Base-by-base conservation (phyloP, 345 rosid genomes). In the Salix purpurea region DNA sequence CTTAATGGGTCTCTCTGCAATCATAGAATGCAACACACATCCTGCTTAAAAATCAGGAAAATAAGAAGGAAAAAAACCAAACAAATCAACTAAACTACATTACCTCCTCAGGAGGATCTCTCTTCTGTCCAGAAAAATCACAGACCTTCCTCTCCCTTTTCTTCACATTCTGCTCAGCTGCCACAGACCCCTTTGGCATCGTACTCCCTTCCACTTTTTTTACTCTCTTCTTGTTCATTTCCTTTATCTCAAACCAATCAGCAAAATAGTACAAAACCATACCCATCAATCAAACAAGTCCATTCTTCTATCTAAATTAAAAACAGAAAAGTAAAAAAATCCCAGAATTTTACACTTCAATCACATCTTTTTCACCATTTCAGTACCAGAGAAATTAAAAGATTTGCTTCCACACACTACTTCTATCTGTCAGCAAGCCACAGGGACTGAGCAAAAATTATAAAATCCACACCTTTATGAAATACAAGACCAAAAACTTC, bases 1-100 rank as follows among this genome's bases (percentile, higher is more conserved):
- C 98, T 89, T 67, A 94, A 83, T 7, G 99, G 88, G 64, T 96
- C 99, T 91, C 99, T 94, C 99, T 96, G 92, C 79, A 87, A 83
- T 77, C 65, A 21, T 82, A 76, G 71, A 72, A 72, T 23, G 39
- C 72, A 78, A 60, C 26, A 77, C 74, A 75, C 13, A 66, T 48
- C 67, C 70, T 15, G 76, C 37, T 32, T 40, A 80, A 13, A 28
- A 66, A 56, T 8, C 61, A 14, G 64, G n/a, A 23, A 64, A 37
- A 39, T 16, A 34, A 72, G 4, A 73, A 77, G 13, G 14, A 21
- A 14, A 15, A 34, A 2, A 65, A 32, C 11, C 15, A 69, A 54
- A 66, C 26, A 80, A 68, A 67, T 42, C 32, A 26, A n/a, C 18
- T 50, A 48, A 64, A 60, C 7, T 78, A 92, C 97, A 58, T 14